Base-by-base conservation (phyloP, 306 rosid species). In the Cyamopsis tetragonoloba region DNA sequence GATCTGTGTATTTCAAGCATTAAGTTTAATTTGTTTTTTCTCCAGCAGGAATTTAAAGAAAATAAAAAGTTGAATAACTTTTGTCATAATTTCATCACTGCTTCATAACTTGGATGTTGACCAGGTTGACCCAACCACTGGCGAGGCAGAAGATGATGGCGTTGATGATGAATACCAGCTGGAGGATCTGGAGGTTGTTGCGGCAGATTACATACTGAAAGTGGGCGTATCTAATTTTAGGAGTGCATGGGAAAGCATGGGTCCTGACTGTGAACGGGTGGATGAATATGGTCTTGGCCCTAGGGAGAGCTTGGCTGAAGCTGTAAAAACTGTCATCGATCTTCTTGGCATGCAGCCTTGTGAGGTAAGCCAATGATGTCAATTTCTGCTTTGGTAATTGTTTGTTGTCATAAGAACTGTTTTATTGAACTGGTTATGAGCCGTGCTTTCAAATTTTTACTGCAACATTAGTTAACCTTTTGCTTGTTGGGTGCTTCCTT, bases 281-380 rank as follows among this genome's bases (percentile, higher is more conserved):
- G 99, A 93, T 62, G 99, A 93, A 68, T 93, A 93, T 72, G 97
- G 96, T 74, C 92, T 93, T 72, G 97, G 97, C 39, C 89, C 89
- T 13, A 82, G 99, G 84, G 99, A 93, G 76, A 86, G 78, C 83
- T 80, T 93, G 77, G 58, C 89, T 35, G 97, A 88, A 82, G 97
- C 96, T 75, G 97, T 90, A 66, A 81, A 62, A 76, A 67, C 91
- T 44, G 99, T 93, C 75, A 83, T 88, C 70, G 82, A 69, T 73
- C 96, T 93, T 80, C 95, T 93, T 14, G 99, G 99, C 77, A 47
- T 93, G 99, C 96, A 93, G 74, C 97, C 99, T 20, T 93, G 99
- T 55, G 99, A 90, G 95, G 99, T 93, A 81, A 60, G 76, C 81
- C 38, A 51, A 38, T 51, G 15, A 60, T 65, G 46, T 42, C 15